Evolutionary conservation across 768 basidiomycete species (phyloP).

Genomic region (Coprinopsis cinerea): DNA sequence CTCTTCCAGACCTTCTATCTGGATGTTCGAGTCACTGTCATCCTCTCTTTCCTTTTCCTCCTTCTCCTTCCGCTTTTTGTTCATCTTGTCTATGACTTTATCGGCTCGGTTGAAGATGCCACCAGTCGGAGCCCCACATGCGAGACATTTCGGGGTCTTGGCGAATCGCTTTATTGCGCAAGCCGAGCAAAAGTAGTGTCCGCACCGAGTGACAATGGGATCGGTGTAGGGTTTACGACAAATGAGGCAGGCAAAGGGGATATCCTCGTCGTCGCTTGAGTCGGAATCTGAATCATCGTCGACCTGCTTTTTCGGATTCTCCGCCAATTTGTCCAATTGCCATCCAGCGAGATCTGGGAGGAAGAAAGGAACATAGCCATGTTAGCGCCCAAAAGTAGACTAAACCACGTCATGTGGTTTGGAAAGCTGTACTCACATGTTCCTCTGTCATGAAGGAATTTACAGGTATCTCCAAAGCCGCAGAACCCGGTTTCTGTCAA

Average conservation of each 20-base stretch:
- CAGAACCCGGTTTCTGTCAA: constrained; percentile 94
- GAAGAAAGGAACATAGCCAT: constrained; percentile 8
- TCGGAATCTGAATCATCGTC: constrained; percentile 57
- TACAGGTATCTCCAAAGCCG: constrained; percentile 98
- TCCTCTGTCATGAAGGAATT: constrained; percentile 97
- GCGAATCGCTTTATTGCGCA: constrained; percentile 95
- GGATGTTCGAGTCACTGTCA: constrained; percentile 35
- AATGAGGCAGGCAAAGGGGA: constrained; percentile 98
- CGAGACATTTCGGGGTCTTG: constrained; percentile 92
- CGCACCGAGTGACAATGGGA: constrained; percentile 93
- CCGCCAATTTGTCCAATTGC: constrained; percentile 94
- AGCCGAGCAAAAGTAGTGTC: constrained; percentile 92
- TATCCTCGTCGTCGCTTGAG: constrained; percentile 76
- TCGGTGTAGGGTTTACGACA: constrained; percentile 94
- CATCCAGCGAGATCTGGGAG: constrained; percentile 86
- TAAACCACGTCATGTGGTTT: constrained; percentile 8
- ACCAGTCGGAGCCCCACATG: constrained; percentile 87
- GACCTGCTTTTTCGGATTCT: constrained; percentile 57
- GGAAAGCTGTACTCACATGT: constrained; percentile 58
- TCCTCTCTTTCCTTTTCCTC: constrained; percentile 39
- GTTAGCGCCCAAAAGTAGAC: neutral
- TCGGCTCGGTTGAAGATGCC: constrained; percentile 97
- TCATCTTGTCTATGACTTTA: constrained; percentile 85
- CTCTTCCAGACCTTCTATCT: constrained; percentile 55
- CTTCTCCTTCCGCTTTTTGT: constrained; percentile 61